Evolutionary conservation across 768 basidiomycete species (phyloP).

Genomic region (Mrakia blollopis): DNA sequence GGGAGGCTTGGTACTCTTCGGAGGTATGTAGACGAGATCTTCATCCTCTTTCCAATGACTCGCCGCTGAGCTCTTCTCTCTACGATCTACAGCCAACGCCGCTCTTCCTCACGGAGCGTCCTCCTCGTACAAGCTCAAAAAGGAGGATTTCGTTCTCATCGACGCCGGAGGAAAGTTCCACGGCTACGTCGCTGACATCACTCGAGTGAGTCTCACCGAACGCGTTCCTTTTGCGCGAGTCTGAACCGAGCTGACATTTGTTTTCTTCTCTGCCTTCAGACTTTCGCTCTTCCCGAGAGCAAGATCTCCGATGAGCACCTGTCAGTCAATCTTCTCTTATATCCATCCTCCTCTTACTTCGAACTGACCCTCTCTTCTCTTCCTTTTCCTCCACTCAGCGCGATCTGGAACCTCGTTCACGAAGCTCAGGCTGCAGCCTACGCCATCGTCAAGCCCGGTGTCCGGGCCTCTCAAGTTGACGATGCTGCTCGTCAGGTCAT

Average conservation of each 20-base stretch:
- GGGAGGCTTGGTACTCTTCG: constrained; percentile 68
- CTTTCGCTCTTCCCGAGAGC: constrained; percentile 60
- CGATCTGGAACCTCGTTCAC: constrained; percentile 63
- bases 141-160: constrained; percentile 64
- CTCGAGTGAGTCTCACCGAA: constrained; percentile 54
- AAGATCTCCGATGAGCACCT: constrained; percentile 54
- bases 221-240: background rate
- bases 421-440: constrained; percentile 60
- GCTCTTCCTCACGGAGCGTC: constrained; percentile 79
- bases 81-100: constrained; percentile 60
- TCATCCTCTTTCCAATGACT: background rate
- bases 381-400: background rate
- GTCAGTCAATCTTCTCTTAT: background rate
- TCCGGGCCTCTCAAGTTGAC: constrained; percentile 57
- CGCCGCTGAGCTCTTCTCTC: background rate
- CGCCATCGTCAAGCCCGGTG: constrained; percentile 50
- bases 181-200: constrained; percentile 74
- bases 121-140: constrained; percentile 57
- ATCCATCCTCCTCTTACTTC: background rate
- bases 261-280: constrained; percentile 45
- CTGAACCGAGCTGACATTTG: background rate
- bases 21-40: constrained; percentile 52
- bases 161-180: constrained; percentile 67
- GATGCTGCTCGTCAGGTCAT: constrained; percentile 57
- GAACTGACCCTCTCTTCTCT: background rate